These are phyloP conservation scores for Thelonectria discophora DNA, from an alignment of 2,329 filamentous ascomycete genomes.

Conservation along the genomic window DNA sequence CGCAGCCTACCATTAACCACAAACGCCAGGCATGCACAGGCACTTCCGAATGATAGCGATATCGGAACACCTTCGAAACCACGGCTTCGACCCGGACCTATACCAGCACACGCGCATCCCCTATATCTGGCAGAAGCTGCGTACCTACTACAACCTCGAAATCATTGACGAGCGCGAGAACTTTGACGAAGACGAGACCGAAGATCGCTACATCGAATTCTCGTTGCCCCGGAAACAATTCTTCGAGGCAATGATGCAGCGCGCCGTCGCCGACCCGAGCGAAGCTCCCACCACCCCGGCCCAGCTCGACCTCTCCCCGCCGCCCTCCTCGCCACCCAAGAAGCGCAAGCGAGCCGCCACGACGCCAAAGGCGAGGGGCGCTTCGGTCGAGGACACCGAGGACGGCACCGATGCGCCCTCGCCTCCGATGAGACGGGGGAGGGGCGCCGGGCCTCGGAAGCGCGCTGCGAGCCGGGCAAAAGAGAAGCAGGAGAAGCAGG, in stretches of 20 bases:
- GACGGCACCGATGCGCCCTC: slow-evolving; percentile 54
- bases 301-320: slow-evolving; percentile 52
- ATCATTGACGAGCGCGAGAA: slow-evolving; percentile 86
- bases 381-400: slow-evolving; percentile 60
- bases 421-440: slow-evolving; percentile 49
- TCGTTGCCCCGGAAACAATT: slow-evolving; percentile 62
- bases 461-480: slow-evolving; percentile 55
- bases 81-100: slow-evolving; percentile 77
- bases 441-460: slow-evolving; percentile 55
- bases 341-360: slow-evolving; percentile 58
- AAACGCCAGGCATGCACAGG: slow-evolving; percentile 79
- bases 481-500: slow-evolving; percentile 36
- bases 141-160: slow-evolving; percentile 83
- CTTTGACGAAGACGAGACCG: slow-evolving; percentile 66
- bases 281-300: slow-evolving; percentile 59
- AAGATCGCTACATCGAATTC: slow-evolving; percentile 73
- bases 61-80: slow-evolving; percentile 79
- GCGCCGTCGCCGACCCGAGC: slow-evolving; percentile 55
- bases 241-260: slow-evolving; percentile 57
- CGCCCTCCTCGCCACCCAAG: slow-evolving; percentile 46
- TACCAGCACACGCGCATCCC: slow-evolving; percentile 85
- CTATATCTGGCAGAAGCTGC: slow-evolving; percentile 90
- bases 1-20: slow-evolving; percentile 24
- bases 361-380: slow-evolving; percentile 49
- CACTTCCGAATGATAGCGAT: slow-evolving; percentile 93